These are phyloP conservation scores for Solanum tacnaense DNA, from an alignment of 257 asterid genomes.

Conservation along the genomic window DNA sequence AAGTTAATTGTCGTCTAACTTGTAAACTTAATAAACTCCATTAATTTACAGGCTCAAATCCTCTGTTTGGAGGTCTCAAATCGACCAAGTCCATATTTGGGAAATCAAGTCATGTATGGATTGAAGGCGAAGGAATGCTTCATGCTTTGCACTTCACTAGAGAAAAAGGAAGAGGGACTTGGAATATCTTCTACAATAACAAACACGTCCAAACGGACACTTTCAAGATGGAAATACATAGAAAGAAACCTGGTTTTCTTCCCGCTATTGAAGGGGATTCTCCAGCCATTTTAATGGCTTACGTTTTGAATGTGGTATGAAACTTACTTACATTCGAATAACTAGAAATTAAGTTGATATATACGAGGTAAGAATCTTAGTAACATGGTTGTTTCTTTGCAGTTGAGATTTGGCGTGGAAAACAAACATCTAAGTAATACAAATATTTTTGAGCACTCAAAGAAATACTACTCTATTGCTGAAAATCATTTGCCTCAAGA, in stretches of 20 bases:
- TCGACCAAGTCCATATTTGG: constrained; percentile 32
- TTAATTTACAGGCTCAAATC: constrained; percentile 31
- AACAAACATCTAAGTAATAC: constrained; percentile 14
- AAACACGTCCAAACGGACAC: constrained; percentile 24
- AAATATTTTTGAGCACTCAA: constrained; percentile 52
- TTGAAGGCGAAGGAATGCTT: constrained; percentile 52
- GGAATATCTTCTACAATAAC: constrained; percentile 22
- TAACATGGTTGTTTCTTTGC: neutral
- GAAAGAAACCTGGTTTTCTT: constrained; percentile 30
- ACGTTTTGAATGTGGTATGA: constrained; percentile 22
- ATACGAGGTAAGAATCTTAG: neutral
- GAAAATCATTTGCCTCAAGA: constrained; percentile 62
- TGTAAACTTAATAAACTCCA: neutral
- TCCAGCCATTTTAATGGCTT: constrained; percentile 36
- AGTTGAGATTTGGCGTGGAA: constrained; percentile 30
- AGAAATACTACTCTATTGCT: constrained; percentile 40
- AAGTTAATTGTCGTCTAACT: neutral
- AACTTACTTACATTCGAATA: neutral
- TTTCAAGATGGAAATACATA: constrained; percentile 7
- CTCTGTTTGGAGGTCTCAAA: constrained; percentile 33
- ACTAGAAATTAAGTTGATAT: neutral
- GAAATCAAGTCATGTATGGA: constrained; percentile 25
- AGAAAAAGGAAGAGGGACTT: neutral
- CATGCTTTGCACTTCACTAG: constrained; percentile 30
- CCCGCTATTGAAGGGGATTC: constrained; percentile 37